phyloP scores from a whole-genome alignment of 2,329 filamentous ascomycete genomes.

The Aspergillus hortae region DNA sequence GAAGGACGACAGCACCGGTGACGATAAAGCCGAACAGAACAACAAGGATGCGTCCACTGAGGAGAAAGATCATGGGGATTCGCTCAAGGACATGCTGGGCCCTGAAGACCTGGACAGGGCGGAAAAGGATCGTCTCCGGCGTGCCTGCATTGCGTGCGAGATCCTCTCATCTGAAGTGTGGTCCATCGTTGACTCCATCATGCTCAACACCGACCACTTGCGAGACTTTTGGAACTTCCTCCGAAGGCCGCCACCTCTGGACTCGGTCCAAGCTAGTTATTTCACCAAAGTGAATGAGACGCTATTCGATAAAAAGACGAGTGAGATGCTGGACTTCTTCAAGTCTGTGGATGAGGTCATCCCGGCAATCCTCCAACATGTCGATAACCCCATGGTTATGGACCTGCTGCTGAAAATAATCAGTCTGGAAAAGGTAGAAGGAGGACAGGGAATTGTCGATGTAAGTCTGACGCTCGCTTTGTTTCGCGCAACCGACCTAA shows the following conservation, averaged over 20 bases:
- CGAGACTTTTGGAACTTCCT: slow-evolving; percentile 89
- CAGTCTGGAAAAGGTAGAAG: slow-evolving; percentile 87
- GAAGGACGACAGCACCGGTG: slow-evolving; percentile 50
- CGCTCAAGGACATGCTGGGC: slow-evolving; percentile 32
- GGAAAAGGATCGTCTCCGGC: slow-evolving; percentile 89
- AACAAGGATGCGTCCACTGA: slow-evolving; percentile 26
- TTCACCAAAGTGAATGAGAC: slow-evolving; percentile 99
- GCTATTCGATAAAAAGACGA: slow-evolving; percentile 95
- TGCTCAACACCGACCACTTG: slow-evolving; percentile 76
- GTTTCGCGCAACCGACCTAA: background rate
- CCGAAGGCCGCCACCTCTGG: slow-evolving; percentile 76
- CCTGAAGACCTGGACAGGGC: slow-evolving; percentile 61
- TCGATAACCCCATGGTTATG: slow-evolving; percentile 98
- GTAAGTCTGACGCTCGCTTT: slow-evolving; percentile 49
- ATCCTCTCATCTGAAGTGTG: slow-evolving; percentile 93
- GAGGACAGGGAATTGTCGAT: slow-evolving; percentile 89
- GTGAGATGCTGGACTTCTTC: slow-evolving; percentile 90
- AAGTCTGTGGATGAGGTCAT: slow-evolving; percentile 79
- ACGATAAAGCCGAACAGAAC: slow-evolving; percentile 31
- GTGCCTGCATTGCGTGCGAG: slow-evolving; percentile 90
- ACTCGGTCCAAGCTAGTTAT: slow-evolving; percentile 91
- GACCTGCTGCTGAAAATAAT: slow-evolving; percentile 95
- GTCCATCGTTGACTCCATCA: slow-evolving; percentile 90
- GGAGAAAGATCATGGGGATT: slow-evolving; percentile 38
- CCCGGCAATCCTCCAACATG: slow-evolving; percentile 81